Base-by-base conservation (phyloP, 2,329 filamentous ascomycete genomes). In the Talaromyces verruculosus region DNA sequence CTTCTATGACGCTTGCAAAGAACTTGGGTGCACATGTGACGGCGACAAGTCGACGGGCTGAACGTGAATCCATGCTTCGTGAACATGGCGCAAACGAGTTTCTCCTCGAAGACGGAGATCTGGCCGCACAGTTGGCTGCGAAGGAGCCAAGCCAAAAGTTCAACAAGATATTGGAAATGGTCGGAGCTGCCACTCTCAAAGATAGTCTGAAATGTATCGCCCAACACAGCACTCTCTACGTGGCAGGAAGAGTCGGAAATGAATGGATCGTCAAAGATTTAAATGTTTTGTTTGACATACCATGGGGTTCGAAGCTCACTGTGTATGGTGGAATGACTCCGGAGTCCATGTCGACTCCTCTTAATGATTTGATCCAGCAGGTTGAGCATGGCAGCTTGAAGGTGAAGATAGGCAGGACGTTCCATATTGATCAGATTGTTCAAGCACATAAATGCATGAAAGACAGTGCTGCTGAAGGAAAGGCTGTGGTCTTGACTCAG, bases 1-100 rank as follows among this genome's bases (percentile, higher is more conserved):
- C 81, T 11, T 81, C 82, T 3, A 76, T 80, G 4, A 77, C 76
- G 6, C 77, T 84, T 64, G 81, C 81, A 30, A 80, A 77, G 66
- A 73, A 71, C 11, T 71, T 77, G 47, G 81, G 81, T 4, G 75
- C 72, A 15, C 72, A 69, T 63, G 78, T 84, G 10, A 72, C 74
- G 1, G 72, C 72, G 7, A 83, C 82, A 35, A 82, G 77, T 22
- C 72, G 80, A n/a, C 74, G 70, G 13, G 64, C 68, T 5, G 72
- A 72, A 19, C 71, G 79, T 15, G 76, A 25, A 28, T 25, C 45
- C 5, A 25, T 49, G 19, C 22, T 49, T 25, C 45, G 45, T 1
- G 45, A 49, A 17, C 45, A 49, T 28, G 45, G 45, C 11, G 22
- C 45, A 6, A 22, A 49, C 5, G 45, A 49, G 2, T 25, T 49